Conservation (phyloP, 306 rosid genomes). For the Quercus berberidifolia region DNA sequence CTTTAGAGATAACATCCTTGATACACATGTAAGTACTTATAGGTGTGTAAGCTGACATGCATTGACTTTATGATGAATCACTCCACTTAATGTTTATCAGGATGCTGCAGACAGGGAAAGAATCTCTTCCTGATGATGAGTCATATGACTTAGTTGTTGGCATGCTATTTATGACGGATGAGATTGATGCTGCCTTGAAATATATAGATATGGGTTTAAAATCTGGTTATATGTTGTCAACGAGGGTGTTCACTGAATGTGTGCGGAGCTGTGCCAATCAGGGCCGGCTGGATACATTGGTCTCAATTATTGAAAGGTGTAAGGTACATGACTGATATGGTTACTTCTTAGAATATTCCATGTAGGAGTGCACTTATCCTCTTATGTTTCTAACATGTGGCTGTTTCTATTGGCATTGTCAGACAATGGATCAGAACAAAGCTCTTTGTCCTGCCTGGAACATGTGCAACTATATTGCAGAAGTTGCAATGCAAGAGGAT, state of each 20-base stretch:
- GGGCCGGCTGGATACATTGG: conserved; percentile 74
- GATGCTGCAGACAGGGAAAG: conserved; percentile 80
- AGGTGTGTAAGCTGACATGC: not conserved
- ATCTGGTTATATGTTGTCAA: conserved; percentile 62
- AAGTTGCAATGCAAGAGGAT: conserved; percentile 58
- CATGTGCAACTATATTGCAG: conserved; percentile 62
- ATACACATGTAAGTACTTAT: not conserved
- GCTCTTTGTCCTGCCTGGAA: conserved; percentile 90
- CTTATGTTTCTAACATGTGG: conserved; percentile 18
- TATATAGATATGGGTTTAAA: conserved; percentile 67
- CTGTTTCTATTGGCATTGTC: conserved; percentile 28
- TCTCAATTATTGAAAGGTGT: conserved; percentile 76
- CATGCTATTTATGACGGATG: conserved; percentile 53
- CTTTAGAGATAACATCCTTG: not conserved
- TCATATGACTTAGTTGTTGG: conserved; percentile 73
- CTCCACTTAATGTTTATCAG: conserved; percentile 43
- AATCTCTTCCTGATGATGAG: conserved; percentile 70
- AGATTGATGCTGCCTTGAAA: conserved; percentile 66
- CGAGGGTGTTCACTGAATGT: conserved; percentile 52
- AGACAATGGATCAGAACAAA: conserved; percentile 87
- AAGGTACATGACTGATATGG: conserved; percentile 47
- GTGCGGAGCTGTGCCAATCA: conserved; percentile 47
- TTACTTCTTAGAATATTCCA: conserved; percentile 13
- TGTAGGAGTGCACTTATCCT: conserved; percentile 6
- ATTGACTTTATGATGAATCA: conserved; percentile 8